Percentiles rank a stretch among this genome's conserved stretches.
Evolutionary conservation across 495 filamentous ascomycete species (phyloP).

Genomic region (Neurospora sp.): DNA sequence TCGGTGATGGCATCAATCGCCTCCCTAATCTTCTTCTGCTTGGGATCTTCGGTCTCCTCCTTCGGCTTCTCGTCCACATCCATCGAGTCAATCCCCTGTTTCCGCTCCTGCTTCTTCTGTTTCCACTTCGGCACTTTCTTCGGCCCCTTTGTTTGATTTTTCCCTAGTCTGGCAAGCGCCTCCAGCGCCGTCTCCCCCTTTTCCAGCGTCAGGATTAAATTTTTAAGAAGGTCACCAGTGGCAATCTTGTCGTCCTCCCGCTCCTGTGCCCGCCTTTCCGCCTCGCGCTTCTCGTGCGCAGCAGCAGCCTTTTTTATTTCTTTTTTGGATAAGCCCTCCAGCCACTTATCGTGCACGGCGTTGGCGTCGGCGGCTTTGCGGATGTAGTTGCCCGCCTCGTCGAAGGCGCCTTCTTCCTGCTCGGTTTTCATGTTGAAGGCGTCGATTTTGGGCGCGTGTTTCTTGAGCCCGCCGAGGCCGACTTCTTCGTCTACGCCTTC

Average conservation of each 20-base stretch:
- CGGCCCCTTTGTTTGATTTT: slow-evolving; percentile 49
- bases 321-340: slow-evolving; percentile 85
- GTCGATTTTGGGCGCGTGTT: slow-evolving; percentile 89
- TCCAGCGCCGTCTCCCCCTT: slow-evolving; percentile 83
- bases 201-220: slow-evolving; percentile 63
- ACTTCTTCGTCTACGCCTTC: slow-evolving; percentile 75
- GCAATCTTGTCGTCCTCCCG: slow-evolving; percentile 62
- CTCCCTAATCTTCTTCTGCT: slow-evolving; percentile 56
- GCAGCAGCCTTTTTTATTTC: slow-evolving; percentile 82
- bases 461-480: slow-evolving; percentile 81
- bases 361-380: slow-evolving; percentile 90
- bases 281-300: slow-evolving; percentile 78
- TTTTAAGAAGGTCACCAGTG: slow-evolving; percentile 61
- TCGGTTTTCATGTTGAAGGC: slow-evolving; percentile 91
- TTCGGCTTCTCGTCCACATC: slow-evolving; percentile 44
- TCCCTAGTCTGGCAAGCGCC: slow-evolving; percentile 72
- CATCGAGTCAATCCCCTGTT: slow-evolving; percentile 42
- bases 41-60: slow-evolving; percentile 52
- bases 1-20: slow-evolving; percentile 76
- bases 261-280: slow-evolving; percentile 56
- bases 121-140: slow-evolving; percentile 55
- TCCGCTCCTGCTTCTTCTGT: slow-evolving; percentile 40
- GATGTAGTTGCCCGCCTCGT: slow-evolving; percentile 81
- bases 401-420: slow-evolving; percentile 87
- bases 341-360: slow-evolving; percentile 82